Base-by-base conservation (phyloP, 345 rosid species). In the Angophora floribunda region DNA sequence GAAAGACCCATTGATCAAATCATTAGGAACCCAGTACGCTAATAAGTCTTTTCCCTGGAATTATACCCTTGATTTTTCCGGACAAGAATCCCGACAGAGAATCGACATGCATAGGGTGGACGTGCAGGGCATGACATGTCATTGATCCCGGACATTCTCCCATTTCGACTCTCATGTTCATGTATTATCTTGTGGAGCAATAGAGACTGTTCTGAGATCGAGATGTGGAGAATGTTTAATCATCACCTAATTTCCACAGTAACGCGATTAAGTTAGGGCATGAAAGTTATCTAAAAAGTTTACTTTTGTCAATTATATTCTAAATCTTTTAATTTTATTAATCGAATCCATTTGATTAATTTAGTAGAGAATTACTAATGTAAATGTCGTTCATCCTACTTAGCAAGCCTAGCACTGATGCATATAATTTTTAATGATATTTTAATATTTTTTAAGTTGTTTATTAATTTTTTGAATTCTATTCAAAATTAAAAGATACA, bases 401-500 rank as follows among this genome's bases (percentile, higher is more conserved):
- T 53, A 0, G 1, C 0, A 19, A 0, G 2, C 0, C 0, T 0
- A 6, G 0, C 6, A 7, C 0, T 0, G 0, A 53, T 0, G 0
- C 8, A 1, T 4, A 55, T 0, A 36, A 55, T 8, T 55, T 55
- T 55, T 21, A 55, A 55, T 55, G 22, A 22, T 22, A 22, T 55
- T 22, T 55, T 55, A 2, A 21, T 0, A 3, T 3, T 1, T 55
- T 55, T 22, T 11, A 49, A 49, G 1, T 17, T 17, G 21, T 0
- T 0, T 7, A 53, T 19, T 53, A 55, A 7, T 55, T 55, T 21
- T 4, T 3, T 53, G 0, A 7, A 3, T 53, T 22, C 2, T 22
- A 0, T 55, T 55, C 2, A 36, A 36, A 36, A 36, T 36, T 36
- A 36, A 55, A 55, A 22, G 22, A 1, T 21, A 55, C 2, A 21